Percentiles rank a stretch among this genome's conserved stretches.
These are phyloP conservation scores for Trichoderma afroharzianum DNA, from an alignment of 2,329 filamentous ascomycete genomes.

Conservation along the genomic window DNA sequence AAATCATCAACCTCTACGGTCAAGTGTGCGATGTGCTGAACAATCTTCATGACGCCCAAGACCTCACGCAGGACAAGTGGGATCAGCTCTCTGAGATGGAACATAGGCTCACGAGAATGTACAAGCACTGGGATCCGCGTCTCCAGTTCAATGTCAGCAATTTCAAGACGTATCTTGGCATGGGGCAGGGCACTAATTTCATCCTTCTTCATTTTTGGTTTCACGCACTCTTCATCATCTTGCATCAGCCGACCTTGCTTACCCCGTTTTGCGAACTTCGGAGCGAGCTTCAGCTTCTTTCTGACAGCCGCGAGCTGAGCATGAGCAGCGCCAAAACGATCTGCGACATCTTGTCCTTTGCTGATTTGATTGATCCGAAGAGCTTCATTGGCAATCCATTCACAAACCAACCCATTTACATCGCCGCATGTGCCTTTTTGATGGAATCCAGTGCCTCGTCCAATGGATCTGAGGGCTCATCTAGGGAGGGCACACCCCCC, in stretches of 20 bases:
- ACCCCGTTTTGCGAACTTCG: constrained; percentile 64
- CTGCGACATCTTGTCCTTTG: constrained; percentile 81
- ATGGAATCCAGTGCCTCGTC: constrained; percentile 69
- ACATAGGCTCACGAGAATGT: constrained; percentile 65
- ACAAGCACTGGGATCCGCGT: constrained; percentile 70
- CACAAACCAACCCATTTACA: constrained; percentile 86
- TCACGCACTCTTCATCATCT: constrained; percentile 77
- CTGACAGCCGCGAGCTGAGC: constrained; percentile 75
- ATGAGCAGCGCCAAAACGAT: constrained; percentile 92
- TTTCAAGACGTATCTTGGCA: constrained; percentile 79
- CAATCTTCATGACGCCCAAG: constrained; percentile 68
- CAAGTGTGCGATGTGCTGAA: constrained; percentile 81
- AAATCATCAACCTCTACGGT: constrained; percentile 83
- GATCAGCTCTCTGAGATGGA: constrained; percentile 74
- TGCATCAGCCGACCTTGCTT: constrained; percentile 79
- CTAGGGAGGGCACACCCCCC: constrained; percentile 51
- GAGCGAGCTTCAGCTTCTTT: constrained; percentile 66
- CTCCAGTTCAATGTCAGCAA: constrained; percentile 83
- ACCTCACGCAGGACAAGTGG: constrained; percentile 72
- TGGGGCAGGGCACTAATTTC: constrained; percentile 80
- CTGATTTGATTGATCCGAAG: constrained; percentile 79
- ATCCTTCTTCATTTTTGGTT: constrained; percentile 88
- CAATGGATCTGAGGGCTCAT: constrained; percentile 61
- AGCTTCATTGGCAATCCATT: constrained; percentile 87
- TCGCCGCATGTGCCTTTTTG: constrained; percentile 83